phyloP scores from a whole-genome alignment of 208 protist genomes.

The Leishmania mexicana region DNA sequence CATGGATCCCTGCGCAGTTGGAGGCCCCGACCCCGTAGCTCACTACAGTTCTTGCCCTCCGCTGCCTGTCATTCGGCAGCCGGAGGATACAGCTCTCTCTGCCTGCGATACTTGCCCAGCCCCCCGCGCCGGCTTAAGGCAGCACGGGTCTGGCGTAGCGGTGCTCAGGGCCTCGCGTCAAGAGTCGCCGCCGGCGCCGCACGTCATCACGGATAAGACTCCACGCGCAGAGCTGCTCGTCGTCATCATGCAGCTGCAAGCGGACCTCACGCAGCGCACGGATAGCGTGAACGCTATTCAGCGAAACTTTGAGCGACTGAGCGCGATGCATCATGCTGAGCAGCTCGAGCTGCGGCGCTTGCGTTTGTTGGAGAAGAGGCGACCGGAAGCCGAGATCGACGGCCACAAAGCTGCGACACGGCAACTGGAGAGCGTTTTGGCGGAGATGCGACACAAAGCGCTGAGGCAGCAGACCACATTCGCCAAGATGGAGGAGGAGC shows the following conservation, averaged over 20 bases:
- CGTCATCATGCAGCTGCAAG: slow-evolving; percentile 53
- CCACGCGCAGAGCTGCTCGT: slow-evolving; percentile 38
- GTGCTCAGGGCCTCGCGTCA: too few relatives aligned
- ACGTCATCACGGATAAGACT: slow-evolving; percentile 38
- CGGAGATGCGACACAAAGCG: neutral
- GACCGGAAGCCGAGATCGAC: neutral
- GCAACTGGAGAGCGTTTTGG: slow-evolving; percentile 4
- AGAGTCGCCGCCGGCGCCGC: neutral
- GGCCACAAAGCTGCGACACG: slow-evolving; percentile 12
- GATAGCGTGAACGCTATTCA: slow-evolving; percentile 91
- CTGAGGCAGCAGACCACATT: neutral
- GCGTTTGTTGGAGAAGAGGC: slow-evolving; percentile 24
- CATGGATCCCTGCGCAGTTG: neutral
- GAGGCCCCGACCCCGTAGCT: too few relatives aligned
- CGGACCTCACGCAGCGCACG: slow-evolving; percentile 64
- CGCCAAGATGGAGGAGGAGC: neutral
- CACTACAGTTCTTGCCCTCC: neutral
- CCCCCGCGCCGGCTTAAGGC: too few relatives aligned
- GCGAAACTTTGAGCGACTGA: slow-evolving; percentile 88
- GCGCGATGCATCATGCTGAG: slow-evolving; percentile 70
- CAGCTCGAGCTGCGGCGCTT: slow-evolving; percentile 47
- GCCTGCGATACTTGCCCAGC: neutral
- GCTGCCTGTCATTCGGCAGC: slow-evolving; percentile 7
- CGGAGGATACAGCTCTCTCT: neutral
- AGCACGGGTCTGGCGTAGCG: neutral